Evolutionary conservation across 768 basidiomycete species (phyloP).

Genomic region (Holtermannia corniformis): DNA sequence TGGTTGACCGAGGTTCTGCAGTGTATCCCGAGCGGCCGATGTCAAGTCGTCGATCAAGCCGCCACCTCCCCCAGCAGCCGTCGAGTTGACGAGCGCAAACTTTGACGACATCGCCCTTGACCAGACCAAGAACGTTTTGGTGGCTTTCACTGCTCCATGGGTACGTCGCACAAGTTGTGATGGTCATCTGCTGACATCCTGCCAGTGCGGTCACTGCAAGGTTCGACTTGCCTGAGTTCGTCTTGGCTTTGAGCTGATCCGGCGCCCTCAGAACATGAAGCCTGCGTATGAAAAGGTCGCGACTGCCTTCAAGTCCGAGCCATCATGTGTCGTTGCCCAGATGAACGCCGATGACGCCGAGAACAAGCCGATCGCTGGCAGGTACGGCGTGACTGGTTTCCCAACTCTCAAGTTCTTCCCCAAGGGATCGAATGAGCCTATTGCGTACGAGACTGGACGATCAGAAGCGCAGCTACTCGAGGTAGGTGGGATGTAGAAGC

Average conservation of each 20-base stretch:
- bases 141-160: slow-evolving; percentile 51
- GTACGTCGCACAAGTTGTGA: slow-evolving; percentile 12
- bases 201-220: slow-evolving; percentile 93
- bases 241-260: not conserved
- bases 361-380: slow-evolving; percentile 60
- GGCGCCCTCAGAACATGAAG: slow-evolving; percentile 50
- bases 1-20: slow-evolving; percentile 37
- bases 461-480: slow-evolving; percentile 42
- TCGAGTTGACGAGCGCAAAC: slow-evolving; percentile 58
- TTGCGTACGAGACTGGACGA: slow-evolving; percentile 62
- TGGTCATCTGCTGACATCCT: slow-evolving; percentile 2
- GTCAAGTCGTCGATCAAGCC: slow-evolving; percentile 81
- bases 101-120: slow-evolving; percentile 69
- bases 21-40: slow-evolving; percentile 63
- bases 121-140: slow-evolving; percentile 67
- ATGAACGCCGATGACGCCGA: slow-evolving; percentile 75
- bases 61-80: slow-evolving; percentile 63
- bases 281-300: slow-evolving; percentile 81
- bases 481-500: slow-evolving; percentile 9
- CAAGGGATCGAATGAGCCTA: slow-evolving; percentile 51
- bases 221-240: slow-evolving; percentile 1
- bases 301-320: slow-evolving; percentile 63
- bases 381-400: slow-evolving; percentile 69
- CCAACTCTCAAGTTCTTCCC: slow-evolving; percentile 96
- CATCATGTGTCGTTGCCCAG: slow-evolving; percentile 76